Evolutionary conservation across 805 yeast species (phyloP), one percentile per base, ranked within the genome.

Genomic region (Groenewaldozyma salmanticensis): DNA sequence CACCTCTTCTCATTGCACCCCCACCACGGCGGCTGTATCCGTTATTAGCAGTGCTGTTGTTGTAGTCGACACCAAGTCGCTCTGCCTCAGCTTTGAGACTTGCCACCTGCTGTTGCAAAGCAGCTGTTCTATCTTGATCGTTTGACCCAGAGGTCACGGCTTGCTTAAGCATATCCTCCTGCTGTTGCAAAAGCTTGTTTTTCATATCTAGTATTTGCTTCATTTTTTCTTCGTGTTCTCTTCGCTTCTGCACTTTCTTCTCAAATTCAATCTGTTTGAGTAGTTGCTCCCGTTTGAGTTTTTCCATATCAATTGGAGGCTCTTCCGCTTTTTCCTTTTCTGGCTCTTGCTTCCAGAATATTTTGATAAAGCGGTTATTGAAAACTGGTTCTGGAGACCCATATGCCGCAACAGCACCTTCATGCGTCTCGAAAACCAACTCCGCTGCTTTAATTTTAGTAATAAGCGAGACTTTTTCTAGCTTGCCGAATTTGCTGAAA

Each of bases 351-450:
- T 62, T 60, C 67, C 69, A 71, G 52, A 53, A 69, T 31, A 71
- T 64, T 51, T 71, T 71, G 46, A 71, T 64, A 45, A 70, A 70
- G 39, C 76, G 63, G 57, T 71, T 71, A 40, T 62, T 65, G 46
- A 71, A 71, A 13, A 71, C 62, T 4, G 74, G 68, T 3, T 53
- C 60, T 1, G 74, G 71, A 21, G 62, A 58, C 4, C 51, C 37
- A 65, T 70, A 71, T 1, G 75, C 76, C 4, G 49, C 56, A 6
- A 51, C 53, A 2, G 76, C 75, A 44, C 56, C 49, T 21, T 56
- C 61, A 35, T 61, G 66, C 13, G 55, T 51, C 5, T 45, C 53
- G 44, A 57, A 71, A 37, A 62, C 68, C n/a, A 71, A 37, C 43
- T 61, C 67, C 3, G 70, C 73, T 13, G 57, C 46, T 22, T 59